phyloP scores from a whole-genome alignment of 345 rosid species.

The Abelmoschus esculentus region DNA sequence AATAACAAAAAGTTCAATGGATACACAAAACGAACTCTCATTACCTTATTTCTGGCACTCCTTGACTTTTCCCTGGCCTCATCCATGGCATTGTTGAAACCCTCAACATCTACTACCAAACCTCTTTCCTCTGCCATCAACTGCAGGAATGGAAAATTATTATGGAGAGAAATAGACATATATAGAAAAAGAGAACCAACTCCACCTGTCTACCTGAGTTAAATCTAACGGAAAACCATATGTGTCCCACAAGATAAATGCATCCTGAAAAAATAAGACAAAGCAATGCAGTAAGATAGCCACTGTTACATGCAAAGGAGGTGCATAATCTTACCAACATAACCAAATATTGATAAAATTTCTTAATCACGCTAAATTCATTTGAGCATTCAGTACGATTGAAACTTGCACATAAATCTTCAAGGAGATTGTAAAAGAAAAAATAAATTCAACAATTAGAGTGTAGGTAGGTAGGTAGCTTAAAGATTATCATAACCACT shows the following conservation, averaged over 20 bases:
- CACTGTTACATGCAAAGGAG: not conserved
- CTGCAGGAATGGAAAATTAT: slow-evolving; percentile 30
- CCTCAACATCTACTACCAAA: slow-evolving; percentile 68
- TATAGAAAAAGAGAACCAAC: not conserved
- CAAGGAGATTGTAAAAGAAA: not conserved
- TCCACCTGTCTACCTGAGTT: slow-evolving; percentile 57
- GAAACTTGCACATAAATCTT: not conserved
- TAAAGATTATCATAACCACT: slow-evolving; percentile 2
- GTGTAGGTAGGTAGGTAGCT: not conserved
- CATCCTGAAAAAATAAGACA: slow-evolving; percentile 54
- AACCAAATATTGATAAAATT: not conserved
- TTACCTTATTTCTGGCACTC: slow-evolving; percentile 80
- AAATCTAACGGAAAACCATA: slow-evolving; percentile 95
- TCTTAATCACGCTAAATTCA: not conserved
- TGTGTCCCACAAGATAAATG: slow-evolving; percentile 93
- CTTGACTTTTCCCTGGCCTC: slow-evolving; percentile 94
- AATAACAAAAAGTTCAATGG: not conserved
- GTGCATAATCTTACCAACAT: not conserved
- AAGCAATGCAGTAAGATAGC: not conserved
- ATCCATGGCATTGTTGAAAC: slow-evolving; percentile 75
- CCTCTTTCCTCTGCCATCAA: slow-evolving; percentile 89
- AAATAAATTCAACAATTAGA: not conserved
- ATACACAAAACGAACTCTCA: not conserved
- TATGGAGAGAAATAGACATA: slow-evolving; percentile 10
- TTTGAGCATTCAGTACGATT: not conserved